Percentiles rank a stretch among this genome's conserved stretches.
Evolutionary conservation across 768 basidiomycete genomes (phyloP).

Genomic region (Daedalea quercina): DNA sequence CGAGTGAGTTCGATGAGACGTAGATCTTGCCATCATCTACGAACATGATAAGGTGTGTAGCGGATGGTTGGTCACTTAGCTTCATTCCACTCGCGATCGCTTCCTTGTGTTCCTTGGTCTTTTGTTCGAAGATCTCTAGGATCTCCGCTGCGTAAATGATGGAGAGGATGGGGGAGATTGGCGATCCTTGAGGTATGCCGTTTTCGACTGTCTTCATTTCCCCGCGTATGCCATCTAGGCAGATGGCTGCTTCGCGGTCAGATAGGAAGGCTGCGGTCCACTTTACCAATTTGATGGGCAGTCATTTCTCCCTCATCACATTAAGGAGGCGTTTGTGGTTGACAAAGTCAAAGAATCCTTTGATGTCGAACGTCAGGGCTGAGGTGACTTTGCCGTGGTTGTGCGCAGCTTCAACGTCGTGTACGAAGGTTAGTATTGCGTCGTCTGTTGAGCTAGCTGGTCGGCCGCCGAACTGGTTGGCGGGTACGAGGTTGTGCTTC

Average conservation of each 20-base stretch:
- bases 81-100: too few relatives aligned
- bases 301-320: neutral
- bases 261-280: conserved; percentile 9
- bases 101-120: too few relatives aligned
- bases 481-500: too few relatives aligned
- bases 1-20: too few relatives aligned
- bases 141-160: too few relatives aligned
- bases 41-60: too few relatives aligned
- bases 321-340: conserved; percentile 11
- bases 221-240: conserved; percentile 11
- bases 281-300: conserved; percentile 5
- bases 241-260: conserved; percentile 8
- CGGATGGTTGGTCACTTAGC: too few relatives aligned
- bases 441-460: conserved; percentile 10
- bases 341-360: conserved; percentile 17
- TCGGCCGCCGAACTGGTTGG: too few relatives aligned
- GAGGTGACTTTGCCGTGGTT: conserved; percentile 2
- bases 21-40: too few relatives aligned
- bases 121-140: too few relatives aligned
- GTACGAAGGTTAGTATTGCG: too few relatives aligned
- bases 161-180: too few relatives aligned
- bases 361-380: conserved; percentile 14
- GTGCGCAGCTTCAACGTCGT: conserved; percentile 12
- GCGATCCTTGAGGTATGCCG: conserved; percentile 28
- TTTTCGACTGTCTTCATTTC: conserved; percentile 23